phyloP scores from a whole-genome alignment of 306 rosid species.

The Trifolium pratense region DNA sequence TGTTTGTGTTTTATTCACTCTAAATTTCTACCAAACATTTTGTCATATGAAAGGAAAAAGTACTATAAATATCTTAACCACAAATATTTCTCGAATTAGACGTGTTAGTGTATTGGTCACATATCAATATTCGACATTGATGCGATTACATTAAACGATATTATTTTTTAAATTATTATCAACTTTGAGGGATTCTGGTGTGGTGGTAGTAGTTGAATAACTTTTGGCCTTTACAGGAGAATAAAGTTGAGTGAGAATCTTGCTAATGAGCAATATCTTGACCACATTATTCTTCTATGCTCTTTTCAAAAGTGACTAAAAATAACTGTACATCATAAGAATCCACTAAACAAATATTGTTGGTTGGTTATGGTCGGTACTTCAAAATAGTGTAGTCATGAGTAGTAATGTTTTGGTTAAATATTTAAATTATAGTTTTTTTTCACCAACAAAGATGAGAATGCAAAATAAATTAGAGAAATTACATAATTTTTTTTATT shows the following conservation, averaged over 20 bases:
- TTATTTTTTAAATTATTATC: too few relatives aligned
- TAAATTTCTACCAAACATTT: not conserved
- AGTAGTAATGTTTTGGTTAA: too few relatives aligned
- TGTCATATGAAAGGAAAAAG: not conserved
- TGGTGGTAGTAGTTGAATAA: constrained; percentile 38
- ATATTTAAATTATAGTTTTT: too few relatives aligned
- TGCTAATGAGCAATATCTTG: constrained; percentile 39
- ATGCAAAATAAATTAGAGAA: too few relatives aligned
- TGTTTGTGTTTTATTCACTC: not conserved
- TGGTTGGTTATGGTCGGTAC: not conserved
- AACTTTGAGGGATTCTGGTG: constrained; percentile 23
- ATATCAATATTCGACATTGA: too few relatives aligned
- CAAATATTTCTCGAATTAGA: too few relatives aligned
- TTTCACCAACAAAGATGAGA: too few relatives aligned
- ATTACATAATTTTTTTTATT: too few relatives aligned
- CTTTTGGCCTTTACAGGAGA: constrained; percentile 46
- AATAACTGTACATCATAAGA: not conserved
- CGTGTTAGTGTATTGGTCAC: too few relatives aligned
- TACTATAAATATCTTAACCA: too few relatives aligned
- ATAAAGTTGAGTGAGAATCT: constrained; percentile 51
- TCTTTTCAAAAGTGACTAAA: constrained; percentile 27
- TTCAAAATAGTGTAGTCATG: not conserved
- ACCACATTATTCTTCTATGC: constrained; percentile 40
- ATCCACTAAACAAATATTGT: constrained; percentile 9
- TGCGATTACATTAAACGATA: too few relatives aligned